phyloP scores from a whole-genome alignment of 352 stramenopile genomes.

The Pythium inflatum region DNA sequence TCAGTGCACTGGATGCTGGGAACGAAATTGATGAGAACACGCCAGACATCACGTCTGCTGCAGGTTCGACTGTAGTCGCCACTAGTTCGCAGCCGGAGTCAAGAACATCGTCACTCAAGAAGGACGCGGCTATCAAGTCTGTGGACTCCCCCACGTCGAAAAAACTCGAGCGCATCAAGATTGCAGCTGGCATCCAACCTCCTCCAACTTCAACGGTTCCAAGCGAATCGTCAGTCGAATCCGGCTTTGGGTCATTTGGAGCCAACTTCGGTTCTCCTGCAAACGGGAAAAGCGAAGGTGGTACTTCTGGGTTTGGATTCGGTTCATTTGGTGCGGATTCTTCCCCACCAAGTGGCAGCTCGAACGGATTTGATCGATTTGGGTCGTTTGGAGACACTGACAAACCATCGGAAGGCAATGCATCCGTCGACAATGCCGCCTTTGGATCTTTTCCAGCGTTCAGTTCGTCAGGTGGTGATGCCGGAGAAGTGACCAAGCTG shows the following conservation, averaged over 20 bases:
- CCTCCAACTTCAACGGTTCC: background rate
- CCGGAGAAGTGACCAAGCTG: background rate
- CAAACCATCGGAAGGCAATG: background rate
- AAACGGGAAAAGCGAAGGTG: background rate
- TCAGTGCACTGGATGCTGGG: slow-evolving; percentile 36
- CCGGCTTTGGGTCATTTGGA: slow-evolving; percentile 5
- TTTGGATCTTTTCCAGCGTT: slow-evolving; percentile 18
- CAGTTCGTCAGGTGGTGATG: background rate
- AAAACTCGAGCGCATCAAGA: slow-evolving; percentile 9
- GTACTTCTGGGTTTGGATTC: slow-evolving; percentile 20
- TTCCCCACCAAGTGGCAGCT: background rate
- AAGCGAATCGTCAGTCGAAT: background rate
- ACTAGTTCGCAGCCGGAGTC: background rate
- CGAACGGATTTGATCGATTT: slow-evolving; percentile 20
- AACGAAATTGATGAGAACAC: slow-evolving; percentile 39
- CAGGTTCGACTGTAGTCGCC: background rate
- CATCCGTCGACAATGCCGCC: slow-evolving; percentile 14
- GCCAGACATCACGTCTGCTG: background rate
- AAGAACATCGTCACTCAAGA: slow-evolving; percentile 9
- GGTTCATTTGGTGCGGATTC: slow-evolving; percentile 12
- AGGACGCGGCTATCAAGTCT: slow-evolving; percentile 1
- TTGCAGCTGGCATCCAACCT: background rate
- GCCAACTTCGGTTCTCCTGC: slow-evolving; percentile 7
- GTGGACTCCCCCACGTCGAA: slow-evolving; percentile 7
- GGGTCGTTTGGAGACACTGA: slow-evolving; percentile 7